Evolutionary conservation across 805 yeast genomes (phyloP).

Genomic region (Jamesozyma piceae): DNA sequence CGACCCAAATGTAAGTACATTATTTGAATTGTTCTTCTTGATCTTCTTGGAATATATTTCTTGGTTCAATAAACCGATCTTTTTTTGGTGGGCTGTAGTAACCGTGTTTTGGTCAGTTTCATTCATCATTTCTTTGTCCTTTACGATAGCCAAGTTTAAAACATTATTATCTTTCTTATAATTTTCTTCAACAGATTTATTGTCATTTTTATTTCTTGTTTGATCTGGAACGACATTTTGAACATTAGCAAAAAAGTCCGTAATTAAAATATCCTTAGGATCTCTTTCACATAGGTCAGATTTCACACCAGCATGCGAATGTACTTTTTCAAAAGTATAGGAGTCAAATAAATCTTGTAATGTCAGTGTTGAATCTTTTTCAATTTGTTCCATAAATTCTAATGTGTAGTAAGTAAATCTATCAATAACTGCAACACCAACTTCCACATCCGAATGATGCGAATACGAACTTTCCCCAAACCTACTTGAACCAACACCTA

Average conservation of each 20-base stretch:
- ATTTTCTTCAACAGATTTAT: not conserved
- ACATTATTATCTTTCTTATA: not conserved
- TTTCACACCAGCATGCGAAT: slow-evolving; percentile 88
- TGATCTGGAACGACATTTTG: slow-evolving; percentile 65
- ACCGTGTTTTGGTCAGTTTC: not conserved
- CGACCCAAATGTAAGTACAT: not conserved
- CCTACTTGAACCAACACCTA: slow-evolving; percentile 87
- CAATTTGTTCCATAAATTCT: slow-evolving; percentile 76
- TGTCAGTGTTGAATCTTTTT: slow-evolving; percentile 64
- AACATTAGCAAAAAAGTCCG: slow-evolving; percentile 91
- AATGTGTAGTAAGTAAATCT: slow-evolving; percentile 87
- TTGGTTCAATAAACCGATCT: not conserved
- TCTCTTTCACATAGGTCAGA: slow-evolving; percentile 67
- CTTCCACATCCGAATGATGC: slow-evolving; percentile 89
- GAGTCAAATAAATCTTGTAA: slow-evolving; percentile 77
- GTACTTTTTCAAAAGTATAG: slow-evolving; percentile 76
- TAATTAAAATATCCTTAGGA: slow-evolving; percentile 53
- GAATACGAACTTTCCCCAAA: slow-evolving; percentile 87
- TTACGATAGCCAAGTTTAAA: slow-evolving; percentile 6
- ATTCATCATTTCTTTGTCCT: not conserved
- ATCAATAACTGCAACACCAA: slow-evolving; percentile 97
- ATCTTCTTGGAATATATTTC: not conserved
- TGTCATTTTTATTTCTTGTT: slow-evolving; percentile 26
- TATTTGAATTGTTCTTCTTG: not conserved
- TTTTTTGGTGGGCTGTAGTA: not conserved